Evolutionary conservation across 805 yeast genomes (phyloP).

Genomic region (Candida khao-thaluensis): DNA sequence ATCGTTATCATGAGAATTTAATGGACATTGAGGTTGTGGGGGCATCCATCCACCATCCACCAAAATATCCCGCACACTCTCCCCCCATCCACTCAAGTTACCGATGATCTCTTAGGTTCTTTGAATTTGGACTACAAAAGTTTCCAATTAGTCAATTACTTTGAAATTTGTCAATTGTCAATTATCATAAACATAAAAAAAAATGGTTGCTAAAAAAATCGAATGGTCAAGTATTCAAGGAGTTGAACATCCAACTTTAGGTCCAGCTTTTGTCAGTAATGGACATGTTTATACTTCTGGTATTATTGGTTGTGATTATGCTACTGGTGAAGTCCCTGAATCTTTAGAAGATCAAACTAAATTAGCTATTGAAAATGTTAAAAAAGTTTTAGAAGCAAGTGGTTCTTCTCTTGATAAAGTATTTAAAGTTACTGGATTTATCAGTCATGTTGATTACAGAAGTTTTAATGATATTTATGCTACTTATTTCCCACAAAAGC

Average conservation of each 20-base stretch:
- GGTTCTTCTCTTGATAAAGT: slow-evolving; percentile 48
- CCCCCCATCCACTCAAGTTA: too few relatives aligned
- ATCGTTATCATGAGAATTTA: slow-evolving; percentile 4
- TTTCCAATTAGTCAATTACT: too few relatives aligned
- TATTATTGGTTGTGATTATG: slow-evolving; percentile 40
- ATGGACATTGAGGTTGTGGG: not conserved
- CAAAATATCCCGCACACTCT: not conserved
- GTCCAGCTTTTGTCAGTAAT: slow-evolving; percentile 28
- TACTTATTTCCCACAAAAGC: slow-evolving; percentile 45
- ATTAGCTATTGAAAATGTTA: slow-evolving; percentile 43
- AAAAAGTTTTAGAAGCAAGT: slow-evolving; percentile 39
- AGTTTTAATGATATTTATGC: slow-evolving; percentile 47
- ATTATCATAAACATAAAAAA: too few relatives aligned
- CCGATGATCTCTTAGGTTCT: too few relatives aligned
- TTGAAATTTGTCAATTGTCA: too few relatives aligned
- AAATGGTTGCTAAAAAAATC: slow-evolving; percentile 21
- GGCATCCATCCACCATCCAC: slow-evolving; percentile 4
- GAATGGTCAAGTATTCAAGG: slow-evolving; percentile 30
- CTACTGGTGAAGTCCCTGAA: slow-evolving; percentile 41
- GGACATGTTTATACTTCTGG: slow-evolving; percentile 49
- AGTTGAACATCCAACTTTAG: slow-evolving; percentile 30
- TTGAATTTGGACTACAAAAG: too few relatives aligned
- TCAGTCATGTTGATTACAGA: slow-evolving; percentile 41
- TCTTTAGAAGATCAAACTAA: slow-evolving; percentile 47
- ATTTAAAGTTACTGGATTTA: slow-evolving; percentile 50